Evolutionary conservation across 2,329 filamentous ascomycete species (phyloP).

Genomic region (Trichocomaceae sp.): DNA sequence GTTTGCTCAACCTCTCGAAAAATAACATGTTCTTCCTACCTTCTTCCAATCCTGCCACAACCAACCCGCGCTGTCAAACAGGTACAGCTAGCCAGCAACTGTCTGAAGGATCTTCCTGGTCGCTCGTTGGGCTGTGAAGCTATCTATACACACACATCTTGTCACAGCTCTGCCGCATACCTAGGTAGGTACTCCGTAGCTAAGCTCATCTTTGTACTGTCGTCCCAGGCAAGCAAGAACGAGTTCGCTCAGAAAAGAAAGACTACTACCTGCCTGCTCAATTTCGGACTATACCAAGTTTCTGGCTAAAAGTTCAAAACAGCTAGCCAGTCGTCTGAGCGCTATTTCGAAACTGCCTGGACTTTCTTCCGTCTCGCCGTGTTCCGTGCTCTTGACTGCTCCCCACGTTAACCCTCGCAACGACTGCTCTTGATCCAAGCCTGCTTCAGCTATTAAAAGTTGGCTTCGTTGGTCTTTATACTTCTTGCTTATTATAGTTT

Average conservation of each 20-base stretch:
- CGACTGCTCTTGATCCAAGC: not conserved
- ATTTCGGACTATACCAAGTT: not conserved
- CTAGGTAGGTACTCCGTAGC: too few relatives aligned
- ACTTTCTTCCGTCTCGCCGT: not conserved
- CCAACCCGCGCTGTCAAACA: not conserved
- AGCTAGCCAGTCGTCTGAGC: not conserved
- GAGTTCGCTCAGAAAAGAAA: not conserved
- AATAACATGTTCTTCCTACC: too few relatives aligned
- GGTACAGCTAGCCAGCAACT: not conserved
- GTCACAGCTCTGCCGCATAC: not conserved
- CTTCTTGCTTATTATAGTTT: not conserved
- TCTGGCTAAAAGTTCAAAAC: not conserved
- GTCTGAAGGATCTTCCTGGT: not conserved
- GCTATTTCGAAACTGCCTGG: conserved; percentile 1
- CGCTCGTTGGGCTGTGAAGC: not conserved
- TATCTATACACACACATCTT: not conserved
- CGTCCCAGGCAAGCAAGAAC: not conserved
- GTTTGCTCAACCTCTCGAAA: not conserved
- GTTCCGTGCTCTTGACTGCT: not conserved
- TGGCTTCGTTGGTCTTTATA: not conserved
- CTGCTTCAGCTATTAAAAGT: too few relatives aligned
- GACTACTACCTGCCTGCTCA: not conserved
- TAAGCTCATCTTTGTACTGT: not conserved
- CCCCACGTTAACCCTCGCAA: not conserved
- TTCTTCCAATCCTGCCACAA: not conserved